phyloP scores from a whole-genome alignment of 2,329 filamentous ascomycete genomes.

The Pleomassaria siparia region DNA sequence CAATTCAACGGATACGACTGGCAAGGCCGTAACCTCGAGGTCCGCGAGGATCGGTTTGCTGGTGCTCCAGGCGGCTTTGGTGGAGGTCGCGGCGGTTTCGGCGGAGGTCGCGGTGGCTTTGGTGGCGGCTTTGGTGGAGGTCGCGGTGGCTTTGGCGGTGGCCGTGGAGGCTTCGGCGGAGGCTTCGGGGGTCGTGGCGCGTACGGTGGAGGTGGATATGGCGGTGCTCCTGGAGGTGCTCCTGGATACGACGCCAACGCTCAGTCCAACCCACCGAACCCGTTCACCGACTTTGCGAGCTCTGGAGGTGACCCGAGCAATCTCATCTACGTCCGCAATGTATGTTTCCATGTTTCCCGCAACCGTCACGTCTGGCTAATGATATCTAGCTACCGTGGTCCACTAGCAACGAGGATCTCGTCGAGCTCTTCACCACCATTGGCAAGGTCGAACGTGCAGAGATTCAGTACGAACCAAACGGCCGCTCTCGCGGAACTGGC shows the following conservation, averaged over 20 bases:
- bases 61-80: slow-evolving; percentile 51
- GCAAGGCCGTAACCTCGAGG: slow-evolving; percentile 91
- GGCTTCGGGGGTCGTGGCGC: slow-evolving; percentile 43
- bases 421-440: slow-evolving; percentile 96
- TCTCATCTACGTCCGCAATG: slow-evolving; percentile 94
- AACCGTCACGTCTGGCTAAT: slow-evolving; percentile 30
- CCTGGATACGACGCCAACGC: slow-evolving; percentile 52
- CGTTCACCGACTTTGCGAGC: slow-evolving; percentile 91
- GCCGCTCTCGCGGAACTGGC: slow-evolving; percentile 89
- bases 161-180: slow-evolving; percentile 47
- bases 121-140: slow-evolving; percentile 56
- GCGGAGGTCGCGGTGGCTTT: slow-evolving; percentile 43
- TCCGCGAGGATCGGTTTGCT: slow-evolving; percentile 94
- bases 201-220: slow-evolving; percentile 35
- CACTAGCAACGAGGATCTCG: slow-evolving; percentile 94
- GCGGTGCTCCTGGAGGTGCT: slow-evolving; percentile 24
- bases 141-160: slow-evolving; percentile 57
- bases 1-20: slow-evolving; percentile 99
- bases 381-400: slow-evolving; percentile 84
- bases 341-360: slow-evolving; percentile 55
- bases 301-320: slow-evolving; percentile 81
- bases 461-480: slow-evolving; percentile 97
- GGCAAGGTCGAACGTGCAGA: slow-evolving; percentile 98
- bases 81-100: slow-evolving; percentile 43
- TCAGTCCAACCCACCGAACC: slow-evolving; percentile 68